phyloP scores from a whole-genome alignment of 257 asterid genomes.

The Craterostigma plantagineum region DNA sequence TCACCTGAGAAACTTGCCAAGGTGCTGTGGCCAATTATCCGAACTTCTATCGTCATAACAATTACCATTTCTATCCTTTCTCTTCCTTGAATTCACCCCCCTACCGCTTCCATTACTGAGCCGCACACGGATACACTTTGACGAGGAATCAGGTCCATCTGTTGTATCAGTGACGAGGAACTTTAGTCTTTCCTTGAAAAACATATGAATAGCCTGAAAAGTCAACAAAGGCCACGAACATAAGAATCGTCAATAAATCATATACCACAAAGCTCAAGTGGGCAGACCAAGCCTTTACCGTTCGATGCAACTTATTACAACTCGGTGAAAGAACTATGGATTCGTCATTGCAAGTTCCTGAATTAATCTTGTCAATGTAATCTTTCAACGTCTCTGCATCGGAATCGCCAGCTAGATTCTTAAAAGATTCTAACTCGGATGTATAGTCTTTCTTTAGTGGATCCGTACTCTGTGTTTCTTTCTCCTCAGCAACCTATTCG shows the following conservation, averaged over 20 bases:
- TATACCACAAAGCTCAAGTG: slow-evolving; percentile 5
- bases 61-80: slow-evolving; percentile 58
- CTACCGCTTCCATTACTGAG: slow-evolving; percentile 37
- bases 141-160: slow-evolving; percentile 64
- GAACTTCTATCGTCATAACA: slow-evolving; percentile 83
- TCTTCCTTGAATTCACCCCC: slow-evolving; percentile 52
- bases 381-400: slow-evolving; percentile 43
- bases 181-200: slow-evolving; percentile 74
- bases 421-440: slow-evolving; percentile 57
- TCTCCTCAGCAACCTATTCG: slow-evolving; percentile 40
- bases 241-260: slow-evolving; percentile 8
- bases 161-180: slow-evolving; percentile 85
- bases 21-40: slow-evolving; percentile 63
- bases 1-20: slow-evolving; percentile 89
- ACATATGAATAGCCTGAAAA: slow-evolving; percentile 79
- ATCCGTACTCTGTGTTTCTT: slow-evolving; percentile 29
- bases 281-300: slow-evolving; percentile 25
- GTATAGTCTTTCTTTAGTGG: slow-evolving; percentile 27
- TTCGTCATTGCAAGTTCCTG: slow-evolving; percentile 20
- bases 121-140: slow-evolving; percentile 86
- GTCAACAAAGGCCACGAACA: no score
- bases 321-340: slow-evolving; percentile 61
- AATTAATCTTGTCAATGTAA: slow-evolving; percentile 33
- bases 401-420: slow-evolving; percentile 59
- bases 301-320: slow-evolving; percentile 70